A percentile compares a stretch with the other conserved stretches of the same genome.
These are phyloP conservation scores for Allomyces macrogynus DNA, from an alignment of 192 early-diverging fungal species.

Conservation along the genomic window DNA sequence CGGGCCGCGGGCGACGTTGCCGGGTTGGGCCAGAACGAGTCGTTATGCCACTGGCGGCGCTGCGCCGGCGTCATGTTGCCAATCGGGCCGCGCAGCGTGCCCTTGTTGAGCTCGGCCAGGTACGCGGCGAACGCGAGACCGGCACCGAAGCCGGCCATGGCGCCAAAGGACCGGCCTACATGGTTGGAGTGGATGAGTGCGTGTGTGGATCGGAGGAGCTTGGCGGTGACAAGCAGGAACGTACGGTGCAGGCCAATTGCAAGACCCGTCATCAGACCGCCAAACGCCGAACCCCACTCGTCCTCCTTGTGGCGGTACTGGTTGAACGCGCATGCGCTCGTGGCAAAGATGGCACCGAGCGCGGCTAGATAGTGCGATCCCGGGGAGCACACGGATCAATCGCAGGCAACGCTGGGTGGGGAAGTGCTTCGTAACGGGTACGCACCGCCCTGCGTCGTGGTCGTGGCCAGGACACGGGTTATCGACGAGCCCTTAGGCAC, in stretches of 20 bases:
- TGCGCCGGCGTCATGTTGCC: background rate
- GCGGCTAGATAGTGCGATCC: background rate
- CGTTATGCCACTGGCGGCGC: background rate
- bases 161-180: background rate
- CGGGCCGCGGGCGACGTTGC: background rate
- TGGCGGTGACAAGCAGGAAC: background rate
- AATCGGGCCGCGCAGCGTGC: background rate
- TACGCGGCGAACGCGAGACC: background rate
- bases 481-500: background rate
- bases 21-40: background rate
- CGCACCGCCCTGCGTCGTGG: background rate
- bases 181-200: background rate
- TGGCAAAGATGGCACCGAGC: background rate
- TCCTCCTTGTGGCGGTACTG: background rate
- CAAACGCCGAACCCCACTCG: background rate
- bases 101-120: background rate
- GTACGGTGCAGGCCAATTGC: background rate
- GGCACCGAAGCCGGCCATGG: background rate
- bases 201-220: background rate
- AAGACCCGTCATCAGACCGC: background rate
- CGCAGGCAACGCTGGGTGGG: background rate
- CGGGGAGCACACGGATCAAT: background rate
- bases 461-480: background rate
- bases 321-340: background rate
- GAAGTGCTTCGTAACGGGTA: background rate